These are phyloP conservation scores for Globisporangium rhizosaccharum DNA, from an alignment of 352 stramenopile genomes.

Conservation along the genomic window DNA sequence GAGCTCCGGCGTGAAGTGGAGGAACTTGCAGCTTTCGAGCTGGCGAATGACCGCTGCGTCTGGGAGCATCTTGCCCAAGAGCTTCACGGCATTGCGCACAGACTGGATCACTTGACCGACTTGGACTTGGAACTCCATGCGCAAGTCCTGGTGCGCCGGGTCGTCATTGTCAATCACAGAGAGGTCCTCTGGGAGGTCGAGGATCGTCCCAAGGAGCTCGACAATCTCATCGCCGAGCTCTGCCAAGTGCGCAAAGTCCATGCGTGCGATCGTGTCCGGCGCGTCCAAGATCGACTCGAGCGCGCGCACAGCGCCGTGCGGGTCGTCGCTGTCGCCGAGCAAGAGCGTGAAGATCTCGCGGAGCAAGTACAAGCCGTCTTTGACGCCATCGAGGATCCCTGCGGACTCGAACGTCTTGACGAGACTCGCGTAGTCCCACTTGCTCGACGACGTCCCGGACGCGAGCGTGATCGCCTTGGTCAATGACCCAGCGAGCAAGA, in stretches of 20 bases:
- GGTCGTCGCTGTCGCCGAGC: slow-evolving; percentile 46
- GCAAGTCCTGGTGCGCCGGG: slow-evolving; percentile 32
- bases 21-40: slow-evolving; percentile 55
- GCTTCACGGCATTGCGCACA: slow-evolving; percentile 37
- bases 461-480: slow-evolving; percentile 59
- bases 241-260: slow-evolving; percentile 58
- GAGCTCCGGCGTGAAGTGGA: slow-evolving; percentile 46
- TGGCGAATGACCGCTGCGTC: slow-evolving; percentile 39
- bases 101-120: slow-evolving; percentile 56
- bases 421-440: slow-evolving; percentile 43
- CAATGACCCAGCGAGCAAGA: slow-evolving; percentile 69
- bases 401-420: slow-evolving; percentile 58
- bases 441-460: slow-evolving; percentile 39
- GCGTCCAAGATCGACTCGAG: slow-evolving; percentile 62
- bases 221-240: slow-evolving; percentile 62
- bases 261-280: slow-evolving; percentile 42
- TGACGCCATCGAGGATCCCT: slow-evolving; percentile 50
- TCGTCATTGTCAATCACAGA: slow-evolving; percentile 35
- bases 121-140: slow-evolving; percentile 65
- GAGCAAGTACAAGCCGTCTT: slow-evolving; percentile 50
- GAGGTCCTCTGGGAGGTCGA: slow-evolving; percentile 80
- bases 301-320: slow-evolving; percentile 37
- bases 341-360: slow-evolving; percentile 68
- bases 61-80: slow-evolving; percentile 53
- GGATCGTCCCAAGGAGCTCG: slow-evolving; percentile 62